Evolutionary conservation across 2,329 filamentous ascomycete genomes (phyloP), one percentile per base, ranked within the genome.

Genomic region (Pseudomassariella vexata): DNA sequence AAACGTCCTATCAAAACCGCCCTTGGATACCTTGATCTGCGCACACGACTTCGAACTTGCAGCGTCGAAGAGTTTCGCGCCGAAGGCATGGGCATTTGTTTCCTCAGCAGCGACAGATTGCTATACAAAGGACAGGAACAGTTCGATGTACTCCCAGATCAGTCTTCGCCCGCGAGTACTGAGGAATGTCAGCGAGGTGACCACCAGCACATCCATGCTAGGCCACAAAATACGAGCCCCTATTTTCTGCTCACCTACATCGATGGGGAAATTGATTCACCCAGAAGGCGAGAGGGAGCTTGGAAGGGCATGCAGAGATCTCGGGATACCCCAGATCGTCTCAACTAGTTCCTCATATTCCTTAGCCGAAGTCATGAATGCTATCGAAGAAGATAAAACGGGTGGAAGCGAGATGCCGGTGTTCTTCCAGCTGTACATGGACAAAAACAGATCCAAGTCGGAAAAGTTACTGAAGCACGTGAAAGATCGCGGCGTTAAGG

Each of bases 401-500:
- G 24, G n/a, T 12, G 12, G 12, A 5, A 15, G 24, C 9, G 27
- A 22, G 9, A 25, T 25, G 7, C 38, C 38, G 3, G 34, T 35
- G 10, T 40, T 35, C 19, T 40, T 40, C 30, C 38, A 40, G 32
- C 30, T 40, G 3, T 40, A 40, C 20, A 34, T 40, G 25, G 30
- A 40, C 30, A 32, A 31, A 21, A 14, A 38, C 14, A 23, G 38
- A 6, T 14, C 9, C 5, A 40, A 40, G 30, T 35, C 38, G 5
- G 36, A 33, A 15, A 26, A 16, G 9, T 23, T 28, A 18, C 27
- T 40, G 10, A 20, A 10, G 4, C 22, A 35, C 5, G 20, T 40
- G 11, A 23, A 24, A 9, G 20, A 5, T 14, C 38, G 63, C 2
- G 69, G 70, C 1, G 61, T 70, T 9, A 63, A 65, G 35, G 73